Base-by-base conservation (phyloP, 345 rosid species). In the Microcos paniculata region DNA sequence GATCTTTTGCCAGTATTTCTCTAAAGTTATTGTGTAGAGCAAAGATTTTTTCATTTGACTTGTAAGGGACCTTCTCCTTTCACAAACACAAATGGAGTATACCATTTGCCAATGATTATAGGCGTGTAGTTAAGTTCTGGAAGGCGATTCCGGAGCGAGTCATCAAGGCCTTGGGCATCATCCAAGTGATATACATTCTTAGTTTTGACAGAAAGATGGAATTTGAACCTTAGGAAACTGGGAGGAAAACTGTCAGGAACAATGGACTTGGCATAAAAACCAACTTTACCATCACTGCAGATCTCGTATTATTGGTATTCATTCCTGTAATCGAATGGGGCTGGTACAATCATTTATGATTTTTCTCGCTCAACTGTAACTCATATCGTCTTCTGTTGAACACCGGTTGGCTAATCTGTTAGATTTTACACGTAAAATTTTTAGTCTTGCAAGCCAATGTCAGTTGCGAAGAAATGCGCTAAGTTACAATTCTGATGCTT, bases 141-240 rank as follows among this genome's bases (percentile, higher is more conserved):
- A 13, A 88, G 88, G 12, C 62, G 84, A 0, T 77, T n/a, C 62
- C 93, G 79, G 15, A 84, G 85, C 23, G 88, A 73, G 49, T 33
- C 58, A n/a, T 91, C 88, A 6, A 90, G 84, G 53, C 97, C 97
- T 68, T 78, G 61, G 24, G 98, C 98, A 69, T 93, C 92, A 23
- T 66, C 72, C 7, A 89, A 85, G 62, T n/a, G 92, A 84, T 62
- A 74, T 68, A 62, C 73, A 19, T 28, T 42, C 2, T 21, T 4
- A 10, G 23, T 65, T 42, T 23, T 0, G 31, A 21, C 51, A 14
- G 2, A 40, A 42, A 65, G 70, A 26, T 21, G 71, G 42, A 87
- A 71, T 70, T 79, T 82, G 93, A 90, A 88, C 76, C 90, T 79
- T 15, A 91, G 85, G 42, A 85, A 84, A 4, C 70, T 64, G 3